Percentiles rank a stretch among this genome's conserved stretches.
Evolutionary conservation across 768 basidiomycete species (phyloP).

Genomic region (Leccinum subtestaceum): DNA sequence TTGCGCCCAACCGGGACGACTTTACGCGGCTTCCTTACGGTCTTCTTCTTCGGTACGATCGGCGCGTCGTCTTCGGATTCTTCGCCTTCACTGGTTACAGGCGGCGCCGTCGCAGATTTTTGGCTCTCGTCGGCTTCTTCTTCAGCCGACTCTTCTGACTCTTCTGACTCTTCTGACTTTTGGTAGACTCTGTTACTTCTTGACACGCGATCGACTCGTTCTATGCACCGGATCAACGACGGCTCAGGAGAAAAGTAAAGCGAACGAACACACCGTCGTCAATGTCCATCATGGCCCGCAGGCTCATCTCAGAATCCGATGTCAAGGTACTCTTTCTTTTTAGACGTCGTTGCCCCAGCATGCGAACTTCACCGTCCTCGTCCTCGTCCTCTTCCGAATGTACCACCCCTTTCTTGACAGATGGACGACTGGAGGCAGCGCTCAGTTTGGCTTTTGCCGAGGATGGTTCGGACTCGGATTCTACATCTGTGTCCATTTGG

Average conservation of each 20-base stretch:
- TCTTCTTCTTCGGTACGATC: constrained; percentile 32
- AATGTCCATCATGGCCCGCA: constrained; percentile 71
- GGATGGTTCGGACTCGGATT: constrained; percentile 23
- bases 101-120: constrained; percentile 32
- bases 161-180: constrained; percentile 6
- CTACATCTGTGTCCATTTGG: constrained; percentile 16
- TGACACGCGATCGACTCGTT: constrained; percentile 25
- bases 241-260: constrained; percentile 8
- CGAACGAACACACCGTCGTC: constrained; percentile 58
- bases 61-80: constrained; percentile 28
- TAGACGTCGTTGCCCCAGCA: constrained; percentile 23
- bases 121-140: constrained; percentile 31
- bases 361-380: constrained; percentile 37
- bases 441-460: constrained; percentile 10
- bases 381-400: constrained; percentile 44
- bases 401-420: constrained; percentile 46
- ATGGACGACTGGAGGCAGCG: constrained; percentile 2
- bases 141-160: constrained; percentile 22
- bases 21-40: constrained; percentile 49
- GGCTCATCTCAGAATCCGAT: constrained; percentile 44
- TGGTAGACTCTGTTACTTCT: constrained; percentile 17
- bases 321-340: constrained; percentile 36
- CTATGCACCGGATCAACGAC: constrained; percentile 14
- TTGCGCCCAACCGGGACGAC: constrained; percentile 73
- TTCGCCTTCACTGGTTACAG: constrained; percentile 29